Percentiles rank a stretch among this genome's conserved stretches.
phyloP scores from a whole-genome alignment of 2,329 filamentous ascomycete species.

The Sordariomycetes sp. region DNA sequence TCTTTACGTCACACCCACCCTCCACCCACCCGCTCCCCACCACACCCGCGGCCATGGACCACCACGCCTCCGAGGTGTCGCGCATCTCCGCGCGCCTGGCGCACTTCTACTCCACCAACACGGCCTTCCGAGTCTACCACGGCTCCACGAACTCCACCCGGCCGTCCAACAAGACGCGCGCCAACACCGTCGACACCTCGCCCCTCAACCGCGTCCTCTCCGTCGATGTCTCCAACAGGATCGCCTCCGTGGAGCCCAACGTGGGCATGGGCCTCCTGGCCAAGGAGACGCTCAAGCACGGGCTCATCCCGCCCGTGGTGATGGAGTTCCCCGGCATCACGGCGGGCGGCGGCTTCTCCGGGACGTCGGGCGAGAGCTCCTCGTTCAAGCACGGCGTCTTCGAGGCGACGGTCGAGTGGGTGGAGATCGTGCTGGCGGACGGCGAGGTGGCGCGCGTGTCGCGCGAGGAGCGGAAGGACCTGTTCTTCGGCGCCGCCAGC shows the following conservation, averaged over 20 bases:
- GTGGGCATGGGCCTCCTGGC: conserved; percentile 58
- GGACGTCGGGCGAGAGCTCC: conserved; percentile 58
- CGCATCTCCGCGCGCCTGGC: conserved; percentile 30
- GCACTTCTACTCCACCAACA: conserved; percentile 28
- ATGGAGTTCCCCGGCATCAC: conserved; percentile 69
- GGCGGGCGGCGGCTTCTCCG: conserved; percentile 56
- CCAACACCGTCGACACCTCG: conserved; percentile 58
- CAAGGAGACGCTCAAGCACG: conserved; percentile 41
- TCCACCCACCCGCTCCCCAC: neutral
- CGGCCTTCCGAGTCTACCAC: conserved; percentile 65
- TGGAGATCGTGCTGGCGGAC: conserved; percentile 55
- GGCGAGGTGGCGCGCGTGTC: conserved; percentile 47
- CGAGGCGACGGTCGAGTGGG: conserved; percentile 46
- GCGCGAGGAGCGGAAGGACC: conserved; percentile 39
- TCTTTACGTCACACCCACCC: neutral
- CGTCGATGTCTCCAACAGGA: conserved; percentile 41
- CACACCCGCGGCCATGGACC: conserved; percentile 17
- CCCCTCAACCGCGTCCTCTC: conserved; percentile 49
- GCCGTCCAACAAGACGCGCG: conserved; percentile 32
- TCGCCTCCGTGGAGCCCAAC: conserved; percentile 59
- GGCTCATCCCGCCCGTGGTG: conserved; percentile 53
- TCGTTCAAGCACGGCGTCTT: conserved; percentile 59
- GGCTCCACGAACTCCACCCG: conserved; percentile 71
- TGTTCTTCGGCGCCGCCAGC: conserved; percentile 55
- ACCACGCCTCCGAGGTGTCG: conserved; percentile 31